These are phyloP conservation scores for Aaosphaeria arxii DNA, from an alignment of 2,329 filamentous ascomycete species.

Conservation along the genomic window DNA sequence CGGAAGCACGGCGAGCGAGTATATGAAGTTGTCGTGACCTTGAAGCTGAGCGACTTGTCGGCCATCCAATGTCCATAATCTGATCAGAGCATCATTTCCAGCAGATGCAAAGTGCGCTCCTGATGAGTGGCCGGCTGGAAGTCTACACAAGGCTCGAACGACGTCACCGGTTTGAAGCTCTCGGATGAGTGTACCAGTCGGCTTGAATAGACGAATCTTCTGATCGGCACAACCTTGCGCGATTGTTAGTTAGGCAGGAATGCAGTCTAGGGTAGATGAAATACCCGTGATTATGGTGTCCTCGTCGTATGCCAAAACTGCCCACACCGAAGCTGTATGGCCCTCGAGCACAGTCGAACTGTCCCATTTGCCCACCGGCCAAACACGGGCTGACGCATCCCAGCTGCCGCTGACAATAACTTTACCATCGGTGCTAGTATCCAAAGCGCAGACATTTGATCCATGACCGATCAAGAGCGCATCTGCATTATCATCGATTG, in stretches of 20 bases:
- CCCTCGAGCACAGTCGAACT: conserved; percentile 67
- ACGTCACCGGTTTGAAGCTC: conserved; percentile 71
- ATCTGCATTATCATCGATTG: conserved; percentile 73
- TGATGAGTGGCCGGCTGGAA: conserved; percentile 72
- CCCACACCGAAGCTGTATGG: conserved; percentile 83
- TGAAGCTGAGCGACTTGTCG: conserved; percentile 72
- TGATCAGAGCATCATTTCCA: conserved; percentile 85
- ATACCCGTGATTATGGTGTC: conserved; percentile 73
- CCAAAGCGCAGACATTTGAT: conserved; percentile 83
- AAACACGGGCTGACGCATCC: conserved; percentile 85
- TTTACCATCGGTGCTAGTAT: conserved; percentile 68
- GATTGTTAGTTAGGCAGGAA: not conserved
- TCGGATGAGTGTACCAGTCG: conserved; percentile 60
- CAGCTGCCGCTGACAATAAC: conserved; percentile 89
- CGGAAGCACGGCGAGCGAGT: conserved; percentile 73
- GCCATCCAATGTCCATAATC: conserved; percentile 82
- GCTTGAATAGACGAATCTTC: conserved; percentile 77
- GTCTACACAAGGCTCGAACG: conserved; percentile 80
- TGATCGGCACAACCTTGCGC: conserved; percentile 77
- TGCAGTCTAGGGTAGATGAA: not conserved
- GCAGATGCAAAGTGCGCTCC: conserved; percentile 93
- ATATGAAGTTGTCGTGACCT: conserved; percentile 94
- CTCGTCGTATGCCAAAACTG: conserved; percentile 79
- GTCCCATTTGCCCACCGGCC: conserved; percentile 85
- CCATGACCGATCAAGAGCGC: conserved; percentile 82